Evolutionary conservation across 2,329 filamentous ascomycete genomes (phyloP), one percentile per base, ranked within the genome.

Genomic region (Aspergillus floridensis): DNA sequence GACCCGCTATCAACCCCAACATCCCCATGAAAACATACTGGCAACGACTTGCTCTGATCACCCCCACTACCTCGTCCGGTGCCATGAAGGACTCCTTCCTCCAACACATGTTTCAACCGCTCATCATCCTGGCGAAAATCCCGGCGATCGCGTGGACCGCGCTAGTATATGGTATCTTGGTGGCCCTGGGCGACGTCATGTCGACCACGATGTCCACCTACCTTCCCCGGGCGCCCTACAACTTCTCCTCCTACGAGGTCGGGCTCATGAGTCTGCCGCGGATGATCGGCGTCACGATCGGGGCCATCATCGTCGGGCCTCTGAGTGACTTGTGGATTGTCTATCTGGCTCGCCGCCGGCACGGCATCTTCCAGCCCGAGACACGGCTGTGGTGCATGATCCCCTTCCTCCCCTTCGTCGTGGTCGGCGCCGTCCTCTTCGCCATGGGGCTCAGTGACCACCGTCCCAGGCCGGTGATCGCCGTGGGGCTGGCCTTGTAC

Each of bases 61-160:
- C 54, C 14, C 31, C 38, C 62, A 65, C 31, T 50, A 22, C n/a
- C 19, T 29, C 26, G 7, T 29, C 26, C 8, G 26, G 26, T 8
- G 26, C 26, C 7, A 8, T 12, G 14, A 5, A 35, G 5, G 32
- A 38, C 14, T 32, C 59, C 5, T 26, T 53, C 38, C 38, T 16
- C 19, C 29, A 38, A 14, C 53, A 55, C 10, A 21, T 55, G 10
- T 46, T 49, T 22, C 55, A 52, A 4, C 59, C 59, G 3, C 4
- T 56, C 0, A 19, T 54, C 1, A 49, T 58, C 26, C 61, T 78
- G 6, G 63, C 67, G 29, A 59, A 62, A 0, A 74, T 80, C 10
- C 93, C 93, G 2, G 76, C 76, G 1, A 74, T 80, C 19, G 57
- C 74, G 32, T 80, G 76, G 55, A 76, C 74, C 3, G 72, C 74